Evolutionary conservation across 331 rosid genomes (phyloP).

Genomic region (Saraca asoca): DNA sequence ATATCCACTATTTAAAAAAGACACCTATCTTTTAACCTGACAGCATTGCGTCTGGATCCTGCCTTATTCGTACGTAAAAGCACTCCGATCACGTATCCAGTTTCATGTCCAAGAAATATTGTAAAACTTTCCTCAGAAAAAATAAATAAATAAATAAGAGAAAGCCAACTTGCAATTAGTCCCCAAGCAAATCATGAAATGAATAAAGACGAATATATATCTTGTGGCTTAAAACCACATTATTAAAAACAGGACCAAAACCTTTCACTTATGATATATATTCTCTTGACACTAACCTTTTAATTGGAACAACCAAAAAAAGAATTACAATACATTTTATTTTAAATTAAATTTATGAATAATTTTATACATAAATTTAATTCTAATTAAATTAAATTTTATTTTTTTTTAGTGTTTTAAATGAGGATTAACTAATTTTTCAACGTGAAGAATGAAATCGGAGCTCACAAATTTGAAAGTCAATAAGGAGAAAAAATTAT

Average conservation of each 20-base stretch:
- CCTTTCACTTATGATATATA: neutral
- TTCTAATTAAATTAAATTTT: no score
- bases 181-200: no score
- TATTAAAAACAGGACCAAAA: no score
- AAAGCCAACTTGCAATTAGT: no score
- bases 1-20: constrained; percentile 35
- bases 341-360: no score
- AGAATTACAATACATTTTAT: no score
- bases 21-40: constrained; percentile 6
- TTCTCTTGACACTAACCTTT: no score
- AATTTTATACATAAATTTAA: no score
- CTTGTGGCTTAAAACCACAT: no score
- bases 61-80: neutral
- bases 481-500: neutral
- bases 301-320: no score
- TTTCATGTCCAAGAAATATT: constrained; percentile 1
- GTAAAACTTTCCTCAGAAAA: neutral
- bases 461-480: constrained; percentile 32
- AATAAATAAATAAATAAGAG: neutral
- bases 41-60: constrained; percentile 23
- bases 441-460: neutral
- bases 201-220: no score
- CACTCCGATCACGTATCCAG: neutral
- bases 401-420: no score
- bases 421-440: neutral